Evolutionary conservation across 2,329 filamentous ascomycete species (phyloP), one percentile per base, ranked within the genome.

Genomic region (Huntiella abstrusa): DNA sequence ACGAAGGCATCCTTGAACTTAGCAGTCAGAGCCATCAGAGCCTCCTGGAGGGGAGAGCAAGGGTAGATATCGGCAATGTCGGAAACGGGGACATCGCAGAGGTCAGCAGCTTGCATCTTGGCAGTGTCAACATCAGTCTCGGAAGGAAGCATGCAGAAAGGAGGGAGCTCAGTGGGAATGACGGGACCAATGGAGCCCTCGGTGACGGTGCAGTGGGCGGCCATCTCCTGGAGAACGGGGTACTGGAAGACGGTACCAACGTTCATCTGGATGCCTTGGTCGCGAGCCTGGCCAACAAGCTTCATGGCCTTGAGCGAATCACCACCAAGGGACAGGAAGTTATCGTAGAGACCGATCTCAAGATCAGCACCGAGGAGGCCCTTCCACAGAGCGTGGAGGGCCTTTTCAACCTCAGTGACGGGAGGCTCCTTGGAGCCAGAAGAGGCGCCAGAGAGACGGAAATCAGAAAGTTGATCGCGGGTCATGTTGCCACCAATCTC

Each of bases 41-140:
- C 68, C 53, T 72, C 69, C 49, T 75, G 71, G 1, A 72, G 58
- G 0, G 69, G 64, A 0, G 69, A 70, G 56, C 68, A 72, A 1
- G 70, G 70, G 46, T 71, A 75, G 0, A 70, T 55, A 49, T 75
- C 70, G 42, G 71, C 65, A 4, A 72, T 56, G 15, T 44, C 42
- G 1, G 55, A 51, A 5, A 55, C 48, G 1, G 57, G 54, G 7
- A 67, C 53, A 3, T 53, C 57, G 50, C 68, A 70, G 5, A 66
- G 56, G n/a, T 51, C 53, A 4, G 64, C 61, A 7, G 61, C 61
- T 11, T 67, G 64, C 0, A 49, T 46, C 12, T 58, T 55, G 2
- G 64, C 64, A 0, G 55, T 51, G 60, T 64, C 66, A 10, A 45
- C 15, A 5, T 54, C 53, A 22, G 47, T 15, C 4, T 36, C 36